Evolutionary conservation across 1,284 basidiomycete species (phyloP).

Genomic region (Kalmanozyma brasiliensis): DNA sequence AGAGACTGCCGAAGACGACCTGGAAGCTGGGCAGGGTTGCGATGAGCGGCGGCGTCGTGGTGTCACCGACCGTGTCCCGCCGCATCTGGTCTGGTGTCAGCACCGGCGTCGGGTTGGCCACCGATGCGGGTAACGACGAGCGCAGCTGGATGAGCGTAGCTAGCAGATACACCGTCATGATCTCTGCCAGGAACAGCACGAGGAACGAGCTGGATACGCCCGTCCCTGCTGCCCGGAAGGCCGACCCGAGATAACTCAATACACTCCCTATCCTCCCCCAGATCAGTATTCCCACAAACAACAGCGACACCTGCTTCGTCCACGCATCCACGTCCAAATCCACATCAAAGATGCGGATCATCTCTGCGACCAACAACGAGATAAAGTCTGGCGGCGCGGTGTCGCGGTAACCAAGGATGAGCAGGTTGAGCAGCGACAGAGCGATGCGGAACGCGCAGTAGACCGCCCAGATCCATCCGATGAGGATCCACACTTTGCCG

Average conservation of each 20-base stretch:
- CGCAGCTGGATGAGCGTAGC: slow-evolving; percentile 70
- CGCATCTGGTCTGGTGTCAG: too few species aligned
- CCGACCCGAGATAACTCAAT: slow-evolving; percentile 65
- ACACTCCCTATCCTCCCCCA: slow-evolving; percentile 68
- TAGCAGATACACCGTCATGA: slow-evolving; percentile 70
- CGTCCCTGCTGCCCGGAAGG: slow-evolving; percentile 68
- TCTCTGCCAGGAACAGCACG: slow-evolving; percentile 69
- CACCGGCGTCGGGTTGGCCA: slow-evolving; percentile 1
- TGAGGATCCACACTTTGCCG: slow-evolving; percentile 64
- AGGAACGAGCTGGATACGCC: slow-evolving; percentile 69
- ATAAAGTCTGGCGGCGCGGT: slow-evolving; percentile 65
- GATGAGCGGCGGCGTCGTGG: slow-evolving; percentile 54
- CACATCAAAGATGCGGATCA: slow-evolving; percentile 65
- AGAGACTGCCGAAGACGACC: slow-evolving; percentile 68
- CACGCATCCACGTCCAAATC: slow-evolving; percentile 68
- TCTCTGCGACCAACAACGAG: slow-evolving; percentile 63
- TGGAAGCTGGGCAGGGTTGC: slow-evolving; percentile 69
- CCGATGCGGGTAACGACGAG: slow-evolving; percentile 53
- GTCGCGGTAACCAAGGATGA: slow-evolving; percentile 53
- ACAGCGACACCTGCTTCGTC: slow-evolving; percentile 68
- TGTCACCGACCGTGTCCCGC: neutral
- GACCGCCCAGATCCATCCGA: slow-evolving; percentile 67
- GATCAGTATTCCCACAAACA: slow-evolving; percentile 69
- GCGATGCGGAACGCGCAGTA: slow-evolving; percentile 67
- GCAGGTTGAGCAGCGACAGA: slow-evolving; percentile 45